phyloP scores from a whole-genome alignment of 495 filamentous ascomycete genomes.

The Daldinia vernicosa region DNA sequence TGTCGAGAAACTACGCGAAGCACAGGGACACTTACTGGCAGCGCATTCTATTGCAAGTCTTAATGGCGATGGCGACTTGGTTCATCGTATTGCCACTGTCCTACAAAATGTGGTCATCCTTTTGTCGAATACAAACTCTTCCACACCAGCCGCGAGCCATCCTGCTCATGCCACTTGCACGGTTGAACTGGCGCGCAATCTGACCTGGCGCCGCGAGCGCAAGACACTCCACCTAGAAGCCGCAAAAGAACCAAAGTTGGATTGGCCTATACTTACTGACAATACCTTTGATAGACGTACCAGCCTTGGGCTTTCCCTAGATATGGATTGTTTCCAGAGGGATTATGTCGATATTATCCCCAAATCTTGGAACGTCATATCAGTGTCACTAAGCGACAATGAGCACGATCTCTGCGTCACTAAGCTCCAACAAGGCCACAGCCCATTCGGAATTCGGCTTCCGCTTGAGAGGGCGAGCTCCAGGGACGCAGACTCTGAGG shows the following conservation, averaged over 20 bases:
- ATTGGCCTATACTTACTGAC: constrained; percentile 43
- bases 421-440: constrained; percentile 73
- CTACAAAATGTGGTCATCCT: constrained; percentile 71
- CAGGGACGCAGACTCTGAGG: constrained; percentile 79
- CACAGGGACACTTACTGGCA: constrained; percentile 66
- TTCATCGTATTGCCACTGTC: constrained; percentile 66
- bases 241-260: constrained; percentile 40
- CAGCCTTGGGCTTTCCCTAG: constrained; percentile 53
- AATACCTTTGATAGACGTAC: constrained; percentile 41
- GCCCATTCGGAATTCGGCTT: constrained; percentile 84
- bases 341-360: constrained; percentile 87
- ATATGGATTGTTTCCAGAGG: constrained; percentile 66
- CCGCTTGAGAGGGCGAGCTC: constrained; percentile 83
- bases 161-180: constrained; percentile 67
- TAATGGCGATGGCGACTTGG: constrained; percentile 54
- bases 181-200: constrained; percentile 69
- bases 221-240: constrained; percentile 57
- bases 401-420: constrained; percentile 83
- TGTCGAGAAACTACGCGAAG: constrained; percentile 66
- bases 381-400: constrained; percentile 81
- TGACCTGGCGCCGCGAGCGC: constrained; percentile 67
- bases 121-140: constrained; percentile 65
- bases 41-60: constrained; percentile 63
- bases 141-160: constrained; percentile 50
- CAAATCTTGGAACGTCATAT: constrained; percentile 81